These are phyloP conservation scores for Trypanosoma grayi DNA, from an alignment of 208 protist species.

Conservation along the genomic window DNA sequence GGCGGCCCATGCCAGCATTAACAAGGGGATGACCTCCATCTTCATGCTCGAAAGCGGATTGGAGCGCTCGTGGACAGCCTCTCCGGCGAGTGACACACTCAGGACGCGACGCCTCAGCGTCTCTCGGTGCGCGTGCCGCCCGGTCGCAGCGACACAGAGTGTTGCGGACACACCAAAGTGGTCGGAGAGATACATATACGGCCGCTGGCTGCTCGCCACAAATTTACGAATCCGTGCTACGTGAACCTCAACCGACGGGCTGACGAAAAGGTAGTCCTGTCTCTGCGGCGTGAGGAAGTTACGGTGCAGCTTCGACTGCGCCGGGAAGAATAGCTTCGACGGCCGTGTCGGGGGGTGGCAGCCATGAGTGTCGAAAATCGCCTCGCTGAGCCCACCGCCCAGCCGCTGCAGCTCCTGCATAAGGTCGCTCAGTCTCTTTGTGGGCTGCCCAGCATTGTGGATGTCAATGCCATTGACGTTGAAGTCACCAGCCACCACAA, in stretches of 20 bases:
- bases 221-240: constrained; percentile 71
- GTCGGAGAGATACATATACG: constrained; percentile 88
- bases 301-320: constrained; percentile 71
- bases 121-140: not conserved
- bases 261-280: constrained; percentile 88
- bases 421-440: constrained; percentile 56
- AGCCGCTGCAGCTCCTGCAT: constrained; percentile 63
- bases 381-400: constrained; percentile 51
- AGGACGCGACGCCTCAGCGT: constrained; percentile 21
- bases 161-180: constrained; percentile 77
- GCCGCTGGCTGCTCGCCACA: constrained; percentile 62
- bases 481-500: constrained; percentile 83
- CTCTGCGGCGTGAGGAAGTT: constrained; percentile 61
- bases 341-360: constrained; percentile 70
- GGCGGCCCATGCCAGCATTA: constrained; percentile 32
- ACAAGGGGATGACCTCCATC: constrained; percentile 40
- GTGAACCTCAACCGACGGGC: constrained; percentile 31
- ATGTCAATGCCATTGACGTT: constrained; percentile 79
- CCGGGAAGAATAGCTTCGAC: constrained; percentile 75
- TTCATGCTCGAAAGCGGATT: constrained; percentile 55
- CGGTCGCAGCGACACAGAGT: constrained; percentile 18
- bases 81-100: constrained; percentile 52
- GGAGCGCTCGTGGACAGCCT: constrained; percentile 62
- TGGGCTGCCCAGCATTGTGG: constrained; percentile 32
- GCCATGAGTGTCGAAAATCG: constrained; percentile 51